Percentiles rank a stretch among this genome's conserved stretches.
phyloP scores from a whole-genome alignment of 768 basidiomycete species.

The Suillus decipiens region DNA sequence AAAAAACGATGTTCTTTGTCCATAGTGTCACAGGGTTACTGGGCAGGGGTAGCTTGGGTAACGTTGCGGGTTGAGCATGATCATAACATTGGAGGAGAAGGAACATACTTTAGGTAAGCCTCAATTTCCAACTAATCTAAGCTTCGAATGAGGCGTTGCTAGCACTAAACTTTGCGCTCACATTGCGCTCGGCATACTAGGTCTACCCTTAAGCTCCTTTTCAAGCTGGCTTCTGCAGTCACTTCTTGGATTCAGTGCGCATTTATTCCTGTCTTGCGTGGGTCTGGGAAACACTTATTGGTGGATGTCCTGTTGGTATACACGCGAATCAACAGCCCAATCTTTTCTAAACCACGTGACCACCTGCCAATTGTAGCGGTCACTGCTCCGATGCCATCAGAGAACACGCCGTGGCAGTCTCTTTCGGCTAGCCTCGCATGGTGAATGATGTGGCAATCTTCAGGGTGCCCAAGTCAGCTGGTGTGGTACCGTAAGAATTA shows the following conservation, averaged over 20 bases:
- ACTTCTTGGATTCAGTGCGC: neutral
- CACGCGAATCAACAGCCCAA: neutral
- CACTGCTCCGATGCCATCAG: conserved; percentile 8
- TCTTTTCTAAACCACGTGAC: neutral
- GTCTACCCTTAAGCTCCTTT: neutral
- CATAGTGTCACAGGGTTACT: too few species aligned
- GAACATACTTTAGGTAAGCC: too few species aligned
- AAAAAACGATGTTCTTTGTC: too few species aligned
- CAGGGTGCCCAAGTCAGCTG: neutral
- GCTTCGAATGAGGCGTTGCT: too few species aligned
- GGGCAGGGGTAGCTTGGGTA: too few species aligned
- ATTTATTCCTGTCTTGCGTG: neutral
- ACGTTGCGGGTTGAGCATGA: too few species aligned
- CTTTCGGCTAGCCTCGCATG: neutral
- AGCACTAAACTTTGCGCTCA: too few species aligned
- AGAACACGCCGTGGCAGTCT: neutral
- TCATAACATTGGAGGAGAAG: too few species aligned
- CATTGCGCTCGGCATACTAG: neutral
- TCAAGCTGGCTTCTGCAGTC: too few species aligned
- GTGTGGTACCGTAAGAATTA: conserved; percentile 1
- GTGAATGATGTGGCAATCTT: neutral
- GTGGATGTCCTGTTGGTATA: neutral
- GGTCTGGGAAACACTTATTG: neutral
- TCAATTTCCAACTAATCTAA: too few species aligned
- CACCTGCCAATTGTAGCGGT: conserved; percentile 3